Percentiles rank a stretch among this genome's conserved stretches.
These are phyloP conservation scores for Mesotaenium endlicherianum DNA, from an alignment of 139 green algal genomes.

Conservation along the genomic window DNA sequence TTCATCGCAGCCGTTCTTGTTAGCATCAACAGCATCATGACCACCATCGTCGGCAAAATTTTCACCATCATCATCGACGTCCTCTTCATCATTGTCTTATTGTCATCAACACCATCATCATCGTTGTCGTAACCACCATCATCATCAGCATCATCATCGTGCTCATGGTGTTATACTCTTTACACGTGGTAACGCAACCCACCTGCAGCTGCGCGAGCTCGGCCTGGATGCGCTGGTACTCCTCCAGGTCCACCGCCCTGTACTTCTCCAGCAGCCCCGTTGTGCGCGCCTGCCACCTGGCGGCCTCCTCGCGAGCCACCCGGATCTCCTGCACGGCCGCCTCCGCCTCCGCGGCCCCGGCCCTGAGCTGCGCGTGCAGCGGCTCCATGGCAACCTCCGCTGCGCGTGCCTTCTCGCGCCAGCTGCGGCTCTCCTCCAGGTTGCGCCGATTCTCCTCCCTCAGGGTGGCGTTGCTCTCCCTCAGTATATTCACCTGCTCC, in stretches of 20 bases:
- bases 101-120: neutral
- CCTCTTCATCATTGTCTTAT: neutral
- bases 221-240: constrained; percentile 40
- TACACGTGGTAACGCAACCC: neutral
- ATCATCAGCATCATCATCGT: neutral
- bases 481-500: constrained; percentile 55
- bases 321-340: neutral
- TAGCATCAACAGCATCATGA: neutral
- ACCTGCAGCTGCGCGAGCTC: constrained; percentile 22
- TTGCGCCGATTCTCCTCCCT: constrained; percentile 51
- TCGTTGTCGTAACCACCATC: neutral
- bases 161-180: neutral
- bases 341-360: constrained; percentile 21
- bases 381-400: constrained; percentile 11
- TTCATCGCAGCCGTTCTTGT: neutral
- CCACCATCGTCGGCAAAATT: neutral
- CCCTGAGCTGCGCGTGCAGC: constrained; percentile 2
- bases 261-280: constrained; percentile 55
- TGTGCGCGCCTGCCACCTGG: constrained; percentile 25
- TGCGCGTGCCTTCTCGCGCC: constrained; percentile 26
- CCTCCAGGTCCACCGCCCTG: constrained; percentile 46
- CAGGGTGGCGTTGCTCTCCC: constrained; percentile 56
- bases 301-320: constrained; percentile 1
- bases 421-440: constrained; percentile 10
- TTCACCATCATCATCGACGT: neutral